Conservation (phyloP, 371 early-diverging fungal species). For the Haplosporangium sp. region DNA sequence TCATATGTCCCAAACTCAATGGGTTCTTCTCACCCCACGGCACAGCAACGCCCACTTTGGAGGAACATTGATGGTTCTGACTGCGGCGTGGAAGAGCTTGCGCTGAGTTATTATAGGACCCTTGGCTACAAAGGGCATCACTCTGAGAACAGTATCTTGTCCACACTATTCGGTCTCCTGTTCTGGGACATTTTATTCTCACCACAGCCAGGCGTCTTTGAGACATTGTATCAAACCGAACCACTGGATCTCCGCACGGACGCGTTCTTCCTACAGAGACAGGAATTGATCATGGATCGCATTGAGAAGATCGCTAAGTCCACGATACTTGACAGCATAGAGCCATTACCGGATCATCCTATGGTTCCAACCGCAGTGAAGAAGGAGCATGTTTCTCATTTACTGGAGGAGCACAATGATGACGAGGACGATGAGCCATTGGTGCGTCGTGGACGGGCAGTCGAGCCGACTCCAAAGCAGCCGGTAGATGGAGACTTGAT, state of each 20-base stretch:
- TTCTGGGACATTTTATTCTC: constrained; percentile 83
- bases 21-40: constrained; percentile 26
- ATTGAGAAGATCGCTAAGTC: constrained; percentile 59
- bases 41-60: constrained; percentile 56
- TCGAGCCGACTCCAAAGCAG: not conserved
- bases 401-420: not conserved
- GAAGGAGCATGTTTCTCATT: not conserved
- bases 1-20: constrained; percentile 43
- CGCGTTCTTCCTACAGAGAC: constrained; percentile 70
- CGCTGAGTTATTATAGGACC: constrained; percentile 67
- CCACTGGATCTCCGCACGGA: constrained; percentile 78
- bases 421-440: constrained; percentile 12
- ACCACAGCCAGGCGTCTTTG: constrained; percentile 76
- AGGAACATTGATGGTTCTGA: constrained; percentile 64
- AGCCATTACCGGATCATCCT: not conserved
- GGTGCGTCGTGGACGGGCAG: not conserved
- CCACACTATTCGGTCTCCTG: constrained; percentile 70
- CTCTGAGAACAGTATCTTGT: constrained; percentile 72
- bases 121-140: constrained; percentile 74
- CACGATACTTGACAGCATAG: not conserved
- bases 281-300: constrained; percentile 65
- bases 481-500: constrained; percentile 3
- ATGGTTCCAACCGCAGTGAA: not conserved
- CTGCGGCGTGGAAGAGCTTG: constrained; percentile 69
- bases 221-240: constrained; percentile 77